Conservation (phyloP, 495 filamentous ascomycete species). For the Talaromyces adpressus region DNA sequence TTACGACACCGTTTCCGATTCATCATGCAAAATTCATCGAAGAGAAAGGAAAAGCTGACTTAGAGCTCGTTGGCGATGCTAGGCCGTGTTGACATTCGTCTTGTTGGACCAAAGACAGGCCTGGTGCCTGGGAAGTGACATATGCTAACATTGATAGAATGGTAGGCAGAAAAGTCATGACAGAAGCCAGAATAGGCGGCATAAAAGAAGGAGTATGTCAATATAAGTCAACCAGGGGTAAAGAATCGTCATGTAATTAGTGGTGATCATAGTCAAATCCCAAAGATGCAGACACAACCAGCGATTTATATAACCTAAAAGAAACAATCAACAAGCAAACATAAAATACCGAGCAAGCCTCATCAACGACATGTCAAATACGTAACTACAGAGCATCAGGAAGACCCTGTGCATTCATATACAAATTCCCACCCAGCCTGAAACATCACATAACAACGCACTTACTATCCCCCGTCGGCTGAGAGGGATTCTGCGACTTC, state of each 20-base stretch:
- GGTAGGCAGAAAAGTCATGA: background rate
- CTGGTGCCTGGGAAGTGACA: background rate
- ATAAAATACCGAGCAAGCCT: background rate
- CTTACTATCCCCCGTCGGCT: conserved; percentile 70
- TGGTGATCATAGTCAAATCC: background rate
- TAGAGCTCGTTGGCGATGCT: no score
- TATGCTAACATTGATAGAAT: background rate
- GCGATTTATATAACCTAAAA: background rate
- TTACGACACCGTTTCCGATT: background rate
- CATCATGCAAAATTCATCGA: background rate
- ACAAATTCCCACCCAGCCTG: background rate
- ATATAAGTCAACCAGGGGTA: background rate
- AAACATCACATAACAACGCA: conserved; percentile 69
- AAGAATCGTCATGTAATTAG: background rate
- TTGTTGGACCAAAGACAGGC: background rate
- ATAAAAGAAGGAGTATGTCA: background rate
- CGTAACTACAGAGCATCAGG: background rate
- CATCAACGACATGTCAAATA: background rate
- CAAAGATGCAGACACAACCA: background rate
- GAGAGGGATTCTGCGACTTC: conserved; percentile 84
- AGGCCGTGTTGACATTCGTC: background rate
- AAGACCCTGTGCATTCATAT: background rate
- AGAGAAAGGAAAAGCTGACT: background rate
- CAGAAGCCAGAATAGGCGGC: background rate
- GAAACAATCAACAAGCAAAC: background rate